Percentiles rank a stretch among this genome's conserved stretches.
phyloP scores from a whole-genome alignment of 2,329 filamentous ascomycete species.

The Penicillium psychrosexuale region DNA sequence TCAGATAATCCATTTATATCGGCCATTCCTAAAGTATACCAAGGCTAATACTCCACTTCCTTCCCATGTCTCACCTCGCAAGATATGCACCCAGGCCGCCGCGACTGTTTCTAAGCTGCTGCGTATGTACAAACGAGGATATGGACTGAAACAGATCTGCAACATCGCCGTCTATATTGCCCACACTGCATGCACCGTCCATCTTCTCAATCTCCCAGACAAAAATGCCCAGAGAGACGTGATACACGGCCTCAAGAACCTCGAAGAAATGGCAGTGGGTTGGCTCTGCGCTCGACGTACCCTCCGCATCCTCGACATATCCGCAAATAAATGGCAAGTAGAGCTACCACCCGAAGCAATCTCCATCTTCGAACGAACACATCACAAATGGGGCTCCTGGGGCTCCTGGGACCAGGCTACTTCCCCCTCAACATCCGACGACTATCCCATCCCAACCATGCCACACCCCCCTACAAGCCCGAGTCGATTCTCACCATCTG shows the following conservation, averaged over 20 bases:
- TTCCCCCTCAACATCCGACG: slow-evolving; percentile 31
- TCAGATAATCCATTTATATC: slow-evolving; percentile 91
- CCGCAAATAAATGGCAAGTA: slow-evolving; percentile 86
- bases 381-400: slow-evolving; percentile 75
- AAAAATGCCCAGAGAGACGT: slow-evolving; percentile 88
- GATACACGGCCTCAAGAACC: slow-evolving; percentile 81
- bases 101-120: slow-evolving; percentile 90
- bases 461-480: slow-evolving; percentile 20
- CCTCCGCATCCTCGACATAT: slow-evolving; percentile 76
- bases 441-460: slow-evolving; percentile 21
- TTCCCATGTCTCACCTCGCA: slow-evolving; percentile 80
- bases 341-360: slow-evolving; percentile 80
- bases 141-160: slow-evolving; percentile 88
- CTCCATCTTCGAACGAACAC: slow-evolving; percentile 70
- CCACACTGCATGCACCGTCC: slow-evolving; percentile 91
- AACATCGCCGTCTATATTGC: slow-evolving; percentile 96
- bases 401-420: slow-evolving; percentile 42
- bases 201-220: slow-evolving; percentile 87
- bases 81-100: slow-evolving; percentile 86
- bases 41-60: slow-evolving; percentile 78
- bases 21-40: slow-evolving; percentile 89
- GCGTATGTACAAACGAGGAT: slow-evolving; percentile 86
- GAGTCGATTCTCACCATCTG: slow-evolving; percentile 17
- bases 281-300: slow-evolving; percentile 89
- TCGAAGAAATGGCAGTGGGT: slow-evolving; percentile 92